Conservation (phyloP, 2,329 filamentous ascomycete species). For the Epichloe scottii region DNA sequence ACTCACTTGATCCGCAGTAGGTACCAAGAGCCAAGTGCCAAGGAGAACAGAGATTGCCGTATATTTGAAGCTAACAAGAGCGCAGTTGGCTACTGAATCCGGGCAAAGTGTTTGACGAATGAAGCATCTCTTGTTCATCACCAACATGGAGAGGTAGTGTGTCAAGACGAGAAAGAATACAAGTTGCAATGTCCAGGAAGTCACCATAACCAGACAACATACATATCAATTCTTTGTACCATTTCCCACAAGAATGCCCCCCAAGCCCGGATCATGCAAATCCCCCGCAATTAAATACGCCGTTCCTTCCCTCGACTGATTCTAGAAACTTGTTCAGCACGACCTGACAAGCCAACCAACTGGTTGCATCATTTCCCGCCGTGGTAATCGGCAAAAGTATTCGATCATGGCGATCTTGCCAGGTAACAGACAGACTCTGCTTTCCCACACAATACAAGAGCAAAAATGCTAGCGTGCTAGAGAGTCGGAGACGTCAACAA, state of each 20-base stretch:
- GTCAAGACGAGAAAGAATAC: too few relatives aligned
- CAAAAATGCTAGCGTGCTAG: neutral
- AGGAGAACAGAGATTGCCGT: too few relatives aligned
- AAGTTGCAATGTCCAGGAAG: too few relatives aligned
- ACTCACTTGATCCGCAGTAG: slow-evolving; percentile 44
- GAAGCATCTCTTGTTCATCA: neutral
- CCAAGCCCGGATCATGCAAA: neutral
- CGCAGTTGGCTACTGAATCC: slow-evolving; percentile 53
- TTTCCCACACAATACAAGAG: neutral
- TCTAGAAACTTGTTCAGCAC: neutral
- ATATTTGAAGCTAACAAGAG: neutral
- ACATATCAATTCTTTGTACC: too few relatives aligned
- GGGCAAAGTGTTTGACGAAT: slow-evolving; percentile 52
- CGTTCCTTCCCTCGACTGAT: neutral
- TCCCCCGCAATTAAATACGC: neutral
- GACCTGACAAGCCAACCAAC: neutral
- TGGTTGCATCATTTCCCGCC: neutral
- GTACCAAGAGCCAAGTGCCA: slow-evolving; percentile 1
- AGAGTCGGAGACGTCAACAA: neutral
- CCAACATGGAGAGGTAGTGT: too few relatives aligned
- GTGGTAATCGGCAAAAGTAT: neutral
- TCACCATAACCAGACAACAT: too few relatives aligned
- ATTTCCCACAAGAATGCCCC: neutral
- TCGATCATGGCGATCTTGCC: neutral
- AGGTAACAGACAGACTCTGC: neutral